A percentile compares a stretch with the other conserved stretches of the same genome.
These are phyloP conservation scores for Leishmania tropica DNA, from an alignment of 208 protist genomes.

Conservation along the genomic window DNA sequence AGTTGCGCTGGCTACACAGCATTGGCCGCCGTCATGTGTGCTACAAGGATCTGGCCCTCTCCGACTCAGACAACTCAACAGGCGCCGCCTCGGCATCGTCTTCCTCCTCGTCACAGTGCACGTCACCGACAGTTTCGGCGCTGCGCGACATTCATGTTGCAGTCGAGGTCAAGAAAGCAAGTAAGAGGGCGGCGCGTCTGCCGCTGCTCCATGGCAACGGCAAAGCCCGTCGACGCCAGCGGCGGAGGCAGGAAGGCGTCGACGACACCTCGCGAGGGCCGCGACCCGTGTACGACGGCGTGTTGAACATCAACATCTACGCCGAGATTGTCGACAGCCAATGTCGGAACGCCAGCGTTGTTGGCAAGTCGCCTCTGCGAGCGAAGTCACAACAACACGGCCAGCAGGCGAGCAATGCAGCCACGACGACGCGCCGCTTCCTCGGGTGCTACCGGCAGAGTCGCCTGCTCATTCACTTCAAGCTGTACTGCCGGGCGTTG, in stretches of 20 bases:
- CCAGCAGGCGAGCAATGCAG: neutral
- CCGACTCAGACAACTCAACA: constrained; percentile 12
- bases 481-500: constrained; percentile 76
- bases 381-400: too few species aligned
- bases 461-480: constrained; percentile 77
- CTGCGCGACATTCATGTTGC: neutral
- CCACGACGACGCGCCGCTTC: constrained; percentile 8
- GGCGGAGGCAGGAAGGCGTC: neutral
- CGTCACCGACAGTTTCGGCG: neutral
- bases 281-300: constrained; percentile 35
- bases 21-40: constrained; percentile 23
- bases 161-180: neutral
- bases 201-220: neutral
- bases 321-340: constrained; percentile 11
- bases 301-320: constrained; percentile 55
- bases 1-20: constrained; percentile 30
- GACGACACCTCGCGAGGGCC: neutral
- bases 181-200: neutral
- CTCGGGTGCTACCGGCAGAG: constrained; percentile 86
- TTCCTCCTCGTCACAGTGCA: neutral
- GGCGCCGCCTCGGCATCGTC: neutral
- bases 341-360: neutral
- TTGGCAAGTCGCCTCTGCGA: neutral
- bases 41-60: constrained; percentile 29
- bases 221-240: neutral